phyloP scores from a whole-genome alignment of 139 green algal genomes.

The Eudorina sp. region DNA sequence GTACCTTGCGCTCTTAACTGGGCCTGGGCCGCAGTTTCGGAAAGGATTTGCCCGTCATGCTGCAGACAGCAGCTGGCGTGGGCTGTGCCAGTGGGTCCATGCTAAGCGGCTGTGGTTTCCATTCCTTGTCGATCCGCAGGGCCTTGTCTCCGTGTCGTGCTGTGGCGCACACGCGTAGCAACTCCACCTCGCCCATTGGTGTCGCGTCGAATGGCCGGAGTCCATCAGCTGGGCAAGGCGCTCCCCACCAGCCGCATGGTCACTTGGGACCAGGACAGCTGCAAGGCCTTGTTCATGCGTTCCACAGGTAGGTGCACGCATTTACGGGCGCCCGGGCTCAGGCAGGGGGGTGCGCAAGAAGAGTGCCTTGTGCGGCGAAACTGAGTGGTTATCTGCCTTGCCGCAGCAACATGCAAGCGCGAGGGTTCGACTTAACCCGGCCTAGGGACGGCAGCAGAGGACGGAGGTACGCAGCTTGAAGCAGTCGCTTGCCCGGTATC shows the following conservation, averaged over 20 bases:
- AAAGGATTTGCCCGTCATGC: too few relatives aligned
- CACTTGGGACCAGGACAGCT: not conserved
- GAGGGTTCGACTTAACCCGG: constrained; percentile 23
- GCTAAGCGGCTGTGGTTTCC: too few relatives aligned
- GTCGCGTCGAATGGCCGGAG: not conserved
- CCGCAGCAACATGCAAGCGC: constrained; percentile 21
- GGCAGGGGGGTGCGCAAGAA: too few relatives aligned
- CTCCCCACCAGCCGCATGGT: not conserved
- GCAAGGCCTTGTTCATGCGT: not conserved
- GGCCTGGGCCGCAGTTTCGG: too few relatives aligned
- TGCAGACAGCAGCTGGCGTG: too few relatives aligned
- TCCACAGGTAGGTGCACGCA: constrained; percentile 26
- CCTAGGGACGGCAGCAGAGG: not conserved
- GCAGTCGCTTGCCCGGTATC: too few relatives aligned
- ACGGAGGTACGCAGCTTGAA: not conserved
- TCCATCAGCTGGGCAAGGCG: not conserved
- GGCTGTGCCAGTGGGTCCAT: too few relatives aligned
- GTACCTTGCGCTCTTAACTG: too few relatives aligned
- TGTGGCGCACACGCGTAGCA: not conserved
- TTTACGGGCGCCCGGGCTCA: too few relatives aligned
- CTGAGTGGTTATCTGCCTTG: too few relatives aligned
- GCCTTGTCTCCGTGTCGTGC: not conserved
- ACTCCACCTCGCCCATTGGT: not conserved
- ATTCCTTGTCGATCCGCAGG: too few relatives aligned
- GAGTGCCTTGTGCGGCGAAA: too few relatives aligned